phyloP scores from a whole-genome alignment of 1,284 basidiomycete species.

The Pyrrhoderma noxium region DNA sequence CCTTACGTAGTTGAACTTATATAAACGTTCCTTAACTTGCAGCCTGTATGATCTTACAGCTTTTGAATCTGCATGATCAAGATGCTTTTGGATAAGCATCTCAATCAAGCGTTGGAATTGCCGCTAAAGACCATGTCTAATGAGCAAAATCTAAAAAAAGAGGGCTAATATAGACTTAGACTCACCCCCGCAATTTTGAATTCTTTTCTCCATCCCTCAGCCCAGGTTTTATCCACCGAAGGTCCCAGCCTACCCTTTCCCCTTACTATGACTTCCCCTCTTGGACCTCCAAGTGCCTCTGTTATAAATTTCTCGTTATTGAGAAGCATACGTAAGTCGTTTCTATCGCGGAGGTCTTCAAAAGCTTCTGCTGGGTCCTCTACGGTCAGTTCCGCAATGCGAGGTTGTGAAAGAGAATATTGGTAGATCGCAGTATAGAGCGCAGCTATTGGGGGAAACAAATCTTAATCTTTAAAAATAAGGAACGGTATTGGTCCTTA shows the following conservation, averaged over 20 bases:
- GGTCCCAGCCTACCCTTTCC: constrained; percentile 63
- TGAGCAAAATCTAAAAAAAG: constrained; percentile 3
- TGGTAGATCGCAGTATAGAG: constrained; percentile 86
- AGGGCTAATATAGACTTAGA: constrained; percentile 16
- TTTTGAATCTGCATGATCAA: constrained; percentile 57
- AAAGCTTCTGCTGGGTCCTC: constrained; percentile 97
- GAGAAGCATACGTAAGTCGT: constrained; percentile 82
- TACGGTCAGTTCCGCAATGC: constrained; percentile 86
- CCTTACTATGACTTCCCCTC: constrained; percentile 27
- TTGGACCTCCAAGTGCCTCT: constrained; percentile 49
- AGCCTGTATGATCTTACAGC: constrained; percentile 64
- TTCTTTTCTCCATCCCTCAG: constrained; percentile 70
- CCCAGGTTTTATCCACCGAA: constrained; percentile 74
- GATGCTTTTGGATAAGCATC: constrained; percentile 77
- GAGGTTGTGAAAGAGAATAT: constrained; percentile 56
- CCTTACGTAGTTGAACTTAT: constrained; percentile 88
- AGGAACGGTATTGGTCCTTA: constrained; percentile 35
- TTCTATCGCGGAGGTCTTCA: constrained; percentile 89
- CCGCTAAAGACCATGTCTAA: constrained; percentile 42
- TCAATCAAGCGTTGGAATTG: constrained; percentile 91
- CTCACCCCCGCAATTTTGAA: constrained; percentile 86
- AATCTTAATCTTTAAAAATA: too few relatives aligned
- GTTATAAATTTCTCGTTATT: constrained; percentile 54
- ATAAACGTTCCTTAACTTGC: constrained; percentile 90
- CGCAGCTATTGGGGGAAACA: constrained; percentile 45